Evolutionary conservation across 129 eudicot species (phyloP).

Genomic region (Chrysanthemum lavandulifolium): DNA sequence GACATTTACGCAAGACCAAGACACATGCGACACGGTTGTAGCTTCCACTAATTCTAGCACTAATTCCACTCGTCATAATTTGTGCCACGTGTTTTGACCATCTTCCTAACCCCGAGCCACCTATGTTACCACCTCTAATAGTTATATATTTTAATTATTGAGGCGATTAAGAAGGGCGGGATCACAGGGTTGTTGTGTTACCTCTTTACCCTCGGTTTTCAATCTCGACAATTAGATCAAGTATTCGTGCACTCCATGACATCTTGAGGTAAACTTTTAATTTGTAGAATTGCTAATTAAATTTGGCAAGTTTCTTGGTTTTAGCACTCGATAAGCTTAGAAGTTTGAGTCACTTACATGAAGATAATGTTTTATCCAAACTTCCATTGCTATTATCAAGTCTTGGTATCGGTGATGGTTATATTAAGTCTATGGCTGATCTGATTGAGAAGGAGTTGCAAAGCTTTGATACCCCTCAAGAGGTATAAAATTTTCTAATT

Average conservation of each 20-base stretch:
- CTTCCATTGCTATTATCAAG: slow-evolving; percentile 62
- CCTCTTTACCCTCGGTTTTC: slow-evolving; percentile 91
- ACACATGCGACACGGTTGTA: too few relatives aligned
- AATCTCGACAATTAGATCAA: slow-evolving; percentile 89
- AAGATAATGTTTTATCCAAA: slow-evolving; percentile 50
- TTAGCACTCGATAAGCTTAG: neutral
- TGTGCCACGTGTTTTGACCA: too few relatives aligned
- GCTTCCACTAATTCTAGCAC: too few relatives aligned
- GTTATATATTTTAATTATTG: neutral
- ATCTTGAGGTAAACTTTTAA: slow-evolving; percentile 52
- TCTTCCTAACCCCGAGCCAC: too few relatives aligned
- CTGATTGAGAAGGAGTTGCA: slow-evolving; percentile 73
- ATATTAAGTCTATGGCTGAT: slow-evolving; percentile 83
- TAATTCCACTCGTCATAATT: too few relatives aligned
- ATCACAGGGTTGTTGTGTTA: slow-evolving; percentile 71
- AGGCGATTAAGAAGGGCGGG: slow-evolving; percentile 65
- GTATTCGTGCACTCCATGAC: slow-evolving; percentile 62
- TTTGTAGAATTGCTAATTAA: neutral
- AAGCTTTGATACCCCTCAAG: slow-evolving; percentile 53
- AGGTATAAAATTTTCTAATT: slow-evolving; percentile 33
- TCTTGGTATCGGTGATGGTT: slow-evolving; percentile 92
- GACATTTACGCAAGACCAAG: too few relatives aligned
- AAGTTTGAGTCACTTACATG: slow-evolving; percentile 26
- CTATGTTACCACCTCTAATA: too few relatives aligned
- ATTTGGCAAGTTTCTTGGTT: neutral